Conservation (phyloP, 2,329 filamentous ascomycete genomes). For the Stylonectria norvegica region DNA sequence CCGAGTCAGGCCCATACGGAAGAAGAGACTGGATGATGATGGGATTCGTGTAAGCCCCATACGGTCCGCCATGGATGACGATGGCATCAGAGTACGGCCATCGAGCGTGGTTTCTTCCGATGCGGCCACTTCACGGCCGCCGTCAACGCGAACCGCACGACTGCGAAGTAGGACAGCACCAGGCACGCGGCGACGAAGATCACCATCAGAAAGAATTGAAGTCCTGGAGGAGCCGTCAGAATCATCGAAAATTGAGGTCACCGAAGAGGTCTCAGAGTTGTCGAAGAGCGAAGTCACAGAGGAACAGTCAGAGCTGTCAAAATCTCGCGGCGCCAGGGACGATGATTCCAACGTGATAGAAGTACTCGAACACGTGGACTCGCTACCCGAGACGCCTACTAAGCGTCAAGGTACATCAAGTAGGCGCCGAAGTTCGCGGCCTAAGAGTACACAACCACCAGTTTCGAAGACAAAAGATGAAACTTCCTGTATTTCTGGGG, state of each 20-base stretch:
- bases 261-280: constrained; percentile 17
- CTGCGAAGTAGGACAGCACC: constrained; percentile 28
- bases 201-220: constrained; percentile 29
- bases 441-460: constrained; percentile 22
- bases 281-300: constrained; percentile 21
- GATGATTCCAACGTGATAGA: constrained; percentile 26
- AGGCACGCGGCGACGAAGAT: constrained; percentile 21
- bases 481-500: constrained; percentile 29
- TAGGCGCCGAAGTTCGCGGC: constrained; percentile 24
- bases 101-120: constrained; percentile 29
- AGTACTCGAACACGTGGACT: constrained; percentile 36
- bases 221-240: constrained; percentile 13
- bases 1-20: constrained; percentile 40
- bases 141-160: constrained; percentile 22
- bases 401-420: constrained; percentile 31
- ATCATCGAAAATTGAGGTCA: constrained; percentile 8
- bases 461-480: constrained; percentile 25
- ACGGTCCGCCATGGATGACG: constrained; percentile 20
- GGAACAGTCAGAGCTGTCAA: constrained; percentile 22
- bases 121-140: constrained; percentile 18
- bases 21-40: constrained; percentile 31
- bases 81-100: constrained; percentile 30
- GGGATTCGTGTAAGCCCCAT: constrained; percentile 33
- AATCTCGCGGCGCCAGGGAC: constrained; percentile 6
- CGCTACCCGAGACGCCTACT: constrained; percentile 39